Base-by-base conservation (phyloP, 768 basidiomycete genomes). In the Termitomyces sp. region DNA sequence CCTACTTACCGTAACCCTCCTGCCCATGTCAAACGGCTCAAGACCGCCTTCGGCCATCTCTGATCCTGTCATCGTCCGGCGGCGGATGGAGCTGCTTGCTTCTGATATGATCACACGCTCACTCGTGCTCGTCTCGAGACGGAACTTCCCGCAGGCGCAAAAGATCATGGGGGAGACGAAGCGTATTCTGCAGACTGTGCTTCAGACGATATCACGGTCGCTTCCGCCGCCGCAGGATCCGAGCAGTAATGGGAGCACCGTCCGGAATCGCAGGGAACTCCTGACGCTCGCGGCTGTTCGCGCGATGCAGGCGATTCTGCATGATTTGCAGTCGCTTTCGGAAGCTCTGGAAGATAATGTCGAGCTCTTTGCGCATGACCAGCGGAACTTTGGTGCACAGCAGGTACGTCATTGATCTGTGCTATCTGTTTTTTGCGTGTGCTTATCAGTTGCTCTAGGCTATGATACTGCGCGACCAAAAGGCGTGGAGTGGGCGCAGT, bases 21-120 rank as follows among this genome's bases (percentile, higher is more conserved):
- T 95, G 12, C 95, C 95, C 0, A 74, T 77, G 62, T 74, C 69
- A 18, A 73, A 64, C 56, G 55, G 69, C 18, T 67, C 70, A 13
- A 75, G 79, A 50, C 77, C 82, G 33, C 78, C 78, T 1, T 75
- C 81, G 38, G 71, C 76, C 5, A 75, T 75, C 4, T 91, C 91
- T 0, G 93, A 96, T 68, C 88, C 94, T 0, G 85, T 89, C 54
- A 95, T 99, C 66, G 91, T 96, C 30, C 86, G 97, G 30, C 81
- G 97, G 41, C 79, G 96, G 26, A 97, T 98, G 94, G 97, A 99
- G 77, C 83, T 99, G 4, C 83, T 98, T 41, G 91, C 94, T 28
- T 91, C 89, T 30, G 97, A 98, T 73, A 98, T 98, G 94, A 94
- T 98, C 70, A 95, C 95, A 2, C 87, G 97, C 12, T 89, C 90